A percentile compares a stretch with the other conserved stretches of the same genome.
Conservation (phyloP, 2,329 filamentous ascomycete genomes). For the Penicillium thymicola region DNA sequence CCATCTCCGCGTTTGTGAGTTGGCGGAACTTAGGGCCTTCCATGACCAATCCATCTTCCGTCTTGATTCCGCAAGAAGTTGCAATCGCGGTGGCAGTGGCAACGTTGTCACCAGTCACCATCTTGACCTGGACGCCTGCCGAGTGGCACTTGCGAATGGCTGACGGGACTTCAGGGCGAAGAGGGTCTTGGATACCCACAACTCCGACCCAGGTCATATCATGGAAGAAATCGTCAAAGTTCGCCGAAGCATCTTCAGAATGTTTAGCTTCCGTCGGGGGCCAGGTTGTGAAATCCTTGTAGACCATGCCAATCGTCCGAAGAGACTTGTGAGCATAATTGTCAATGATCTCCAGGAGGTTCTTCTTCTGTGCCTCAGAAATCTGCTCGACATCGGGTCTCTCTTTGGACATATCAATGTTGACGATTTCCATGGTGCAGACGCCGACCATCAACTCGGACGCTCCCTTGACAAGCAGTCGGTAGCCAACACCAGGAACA, state of each 20-base stretch:
- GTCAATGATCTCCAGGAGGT: slow-evolving; percentile 37
- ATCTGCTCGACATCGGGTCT: slow-evolving; percentile 25
- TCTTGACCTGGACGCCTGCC: slow-evolving; percentile 68
- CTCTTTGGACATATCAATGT: slow-evolving; percentile 28
- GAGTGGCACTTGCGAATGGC: slow-evolving; percentile 65
- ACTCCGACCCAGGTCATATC: slow-evolving; percentile 71
- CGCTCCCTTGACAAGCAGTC: slow-evolving; percentile 49
- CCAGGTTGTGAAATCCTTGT: slow-evolving; percentile 68
- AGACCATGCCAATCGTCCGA: slow-evolving; percentile 71
- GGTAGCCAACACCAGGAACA: slow-evolving; percentile 38
- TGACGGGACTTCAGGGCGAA: slow-evolving; percentile 63
- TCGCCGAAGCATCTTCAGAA: slow-evolving; percentile 57
- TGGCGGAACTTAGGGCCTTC: slow-evolving; percentile 66
- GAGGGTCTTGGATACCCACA: slow-evolving; percentile 72
- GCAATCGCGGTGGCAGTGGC: slow-evolving; percentile 72
- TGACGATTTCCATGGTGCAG: slow-evolving; percentile 33
- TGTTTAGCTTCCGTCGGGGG: slow-evolving; percentile 58
- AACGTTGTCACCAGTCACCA: slow-evolving; percentile 71
- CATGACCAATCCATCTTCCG: slow-evolving; percentile 60
- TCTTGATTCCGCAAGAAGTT: slow-evolving; percentile 67
- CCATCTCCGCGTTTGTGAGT: slow-evolving; percentile 58
- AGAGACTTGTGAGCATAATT: slow-evolving; percentile 56
- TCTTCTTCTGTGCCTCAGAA: slow-evolving; percentile 25
- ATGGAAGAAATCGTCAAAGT: slow-evolving; percentile 66
- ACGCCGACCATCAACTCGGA: slow-evolving; percentile 45